These are phyloP conservation scores for Raphanus sativus DNA, from an alignment of 345 rosid species.

Conservation along the genomic window DNA sequence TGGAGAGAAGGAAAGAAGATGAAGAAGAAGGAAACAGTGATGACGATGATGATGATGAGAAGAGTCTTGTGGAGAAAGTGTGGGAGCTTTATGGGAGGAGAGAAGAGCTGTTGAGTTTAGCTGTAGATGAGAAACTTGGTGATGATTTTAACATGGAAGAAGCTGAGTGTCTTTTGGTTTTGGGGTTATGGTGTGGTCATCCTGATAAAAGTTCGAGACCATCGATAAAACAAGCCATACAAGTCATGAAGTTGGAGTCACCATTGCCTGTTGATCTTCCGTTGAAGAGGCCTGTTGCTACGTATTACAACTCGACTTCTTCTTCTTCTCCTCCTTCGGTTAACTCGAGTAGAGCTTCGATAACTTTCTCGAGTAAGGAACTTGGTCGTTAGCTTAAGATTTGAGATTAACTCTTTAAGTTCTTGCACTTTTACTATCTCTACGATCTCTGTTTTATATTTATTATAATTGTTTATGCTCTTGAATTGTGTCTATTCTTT, in stretches of 20 bases:
- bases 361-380: constrained; percentile 31
- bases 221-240: constrained; percentile 50
- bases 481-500: background rate
- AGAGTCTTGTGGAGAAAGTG: constrained; percentile 44
- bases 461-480: background rate
- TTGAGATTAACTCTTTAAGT: background rate
- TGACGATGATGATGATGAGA: constrained; percentile 10
- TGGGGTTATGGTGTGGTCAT: constrained; percentile 41
- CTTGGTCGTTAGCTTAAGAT: constrained; percentile 34
- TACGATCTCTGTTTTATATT: background rate
- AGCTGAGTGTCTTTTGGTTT: constrained; percentile 30
- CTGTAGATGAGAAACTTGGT: constrained; percentile 32
- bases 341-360: constrained; percentile 31
- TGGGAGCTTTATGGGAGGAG: constrained; percentile 44
- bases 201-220: constrained; percentile 41
- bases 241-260: constrained; percentile 45
- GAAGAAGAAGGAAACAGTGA: background rate
- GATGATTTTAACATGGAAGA: constrained; percentile 22
- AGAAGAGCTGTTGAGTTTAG: constrained; percentile 4
- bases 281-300: constrained; percentile 43
- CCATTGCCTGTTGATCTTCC: constrained; percentile 48
- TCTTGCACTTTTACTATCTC: background rate
- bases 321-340: constrained; percentile 35
- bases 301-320: constrained; percentile 33
- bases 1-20: background rate